Evolutionary conservation across 2,329 filamentous ascomycete genomes (phyloP).

Genomic region (Geoglossum cookeanum): DNA sequence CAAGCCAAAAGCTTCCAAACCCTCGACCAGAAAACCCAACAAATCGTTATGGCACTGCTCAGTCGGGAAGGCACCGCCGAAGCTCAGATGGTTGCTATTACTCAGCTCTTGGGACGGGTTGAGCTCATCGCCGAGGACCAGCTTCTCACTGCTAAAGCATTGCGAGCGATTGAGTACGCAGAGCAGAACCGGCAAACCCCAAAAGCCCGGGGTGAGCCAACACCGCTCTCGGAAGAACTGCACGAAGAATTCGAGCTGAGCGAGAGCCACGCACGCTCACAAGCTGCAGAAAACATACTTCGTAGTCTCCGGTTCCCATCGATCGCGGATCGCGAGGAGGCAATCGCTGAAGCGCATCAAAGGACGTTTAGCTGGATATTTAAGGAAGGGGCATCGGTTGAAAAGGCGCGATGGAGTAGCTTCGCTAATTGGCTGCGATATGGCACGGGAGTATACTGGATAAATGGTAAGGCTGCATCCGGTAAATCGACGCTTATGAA

Average conservation of each 20-base stretch:
- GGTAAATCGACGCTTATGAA: slow-evolving; percentile 10
- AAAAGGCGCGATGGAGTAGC: not conserved
- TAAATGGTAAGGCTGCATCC: not conserved
- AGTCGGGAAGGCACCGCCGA: too few species aligned
- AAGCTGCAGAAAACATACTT: not conserved
- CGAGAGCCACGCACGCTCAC: not conserved
- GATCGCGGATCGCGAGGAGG: not conserved
- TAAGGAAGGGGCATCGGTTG: not conserved
- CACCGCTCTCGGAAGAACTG: not conserved
- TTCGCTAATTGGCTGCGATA: slow-evolving; percentile 1
- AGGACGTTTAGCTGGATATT: slow-evolving; percentile 1
- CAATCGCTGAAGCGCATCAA: not conserved
- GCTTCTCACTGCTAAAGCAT: too few species aligned
- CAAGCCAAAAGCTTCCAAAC: not conserved
- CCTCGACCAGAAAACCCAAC: not conserved
- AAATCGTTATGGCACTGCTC: not conserved
- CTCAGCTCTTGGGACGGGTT: not conserved
- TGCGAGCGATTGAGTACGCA: too few species aligned
- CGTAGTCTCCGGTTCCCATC: not conserved
- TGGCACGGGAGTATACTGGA: slow-evolving; percentile 1
- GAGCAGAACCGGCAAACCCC: too few species aligned
- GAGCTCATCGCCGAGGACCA: not conserved
- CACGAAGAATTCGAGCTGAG: not conserved
- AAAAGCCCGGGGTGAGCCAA: not conserved
- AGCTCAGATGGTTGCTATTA: not conserved